Evolutionary conservation across 2,329 filamentous ascomycete genomes (phyloP).

Genomic region (Rachicladosporium sp.): DNA sequence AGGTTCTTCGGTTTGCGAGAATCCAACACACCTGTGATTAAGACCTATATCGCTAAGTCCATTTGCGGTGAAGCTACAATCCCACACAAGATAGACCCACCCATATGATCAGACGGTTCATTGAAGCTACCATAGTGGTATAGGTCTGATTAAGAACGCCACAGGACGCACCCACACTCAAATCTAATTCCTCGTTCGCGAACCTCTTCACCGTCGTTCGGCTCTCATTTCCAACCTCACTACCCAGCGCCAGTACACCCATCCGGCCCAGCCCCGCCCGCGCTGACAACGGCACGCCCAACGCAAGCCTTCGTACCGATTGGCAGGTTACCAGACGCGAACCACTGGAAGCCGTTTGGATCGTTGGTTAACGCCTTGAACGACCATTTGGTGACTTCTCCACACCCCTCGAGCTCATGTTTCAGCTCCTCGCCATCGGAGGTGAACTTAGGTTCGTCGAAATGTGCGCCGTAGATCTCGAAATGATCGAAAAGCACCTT

Average conservation of each 20-base stretch:
- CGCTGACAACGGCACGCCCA: not conserved
- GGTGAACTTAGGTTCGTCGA: not conserved
- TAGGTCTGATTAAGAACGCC: too few species aligned
- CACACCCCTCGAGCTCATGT: constrained; percentile 1
- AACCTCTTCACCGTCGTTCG: too few species aligned
- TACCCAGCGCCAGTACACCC: not conserved
- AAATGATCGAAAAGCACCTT: constrained; percentile 1
- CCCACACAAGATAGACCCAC: too few species aligned
- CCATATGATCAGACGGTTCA: too few species aligned
- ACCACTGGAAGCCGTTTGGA: constrained; percentile 4
- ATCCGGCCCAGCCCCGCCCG: not conserved
- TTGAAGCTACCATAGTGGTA: too few species aligned
- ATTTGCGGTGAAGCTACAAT: too few species aligned
- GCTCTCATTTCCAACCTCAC: too few species aligned
- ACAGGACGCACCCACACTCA: too few species aligned
- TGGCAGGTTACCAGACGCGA: not conserved
- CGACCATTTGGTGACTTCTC: not conserved
- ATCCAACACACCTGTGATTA: too few species aligned
- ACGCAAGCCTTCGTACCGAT: constrained; percentile 3
- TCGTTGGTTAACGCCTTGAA: not conserved
- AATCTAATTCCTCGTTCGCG: too few species aligned
- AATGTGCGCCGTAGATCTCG: constrained; percentile 5
- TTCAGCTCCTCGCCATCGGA: not conserved
- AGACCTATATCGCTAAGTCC: too few species aligned
- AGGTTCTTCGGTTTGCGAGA: too few species aligned